Conservation (phyloP, 1,284 basidiomycete species). For the Trichosporon asahii region DNA sequence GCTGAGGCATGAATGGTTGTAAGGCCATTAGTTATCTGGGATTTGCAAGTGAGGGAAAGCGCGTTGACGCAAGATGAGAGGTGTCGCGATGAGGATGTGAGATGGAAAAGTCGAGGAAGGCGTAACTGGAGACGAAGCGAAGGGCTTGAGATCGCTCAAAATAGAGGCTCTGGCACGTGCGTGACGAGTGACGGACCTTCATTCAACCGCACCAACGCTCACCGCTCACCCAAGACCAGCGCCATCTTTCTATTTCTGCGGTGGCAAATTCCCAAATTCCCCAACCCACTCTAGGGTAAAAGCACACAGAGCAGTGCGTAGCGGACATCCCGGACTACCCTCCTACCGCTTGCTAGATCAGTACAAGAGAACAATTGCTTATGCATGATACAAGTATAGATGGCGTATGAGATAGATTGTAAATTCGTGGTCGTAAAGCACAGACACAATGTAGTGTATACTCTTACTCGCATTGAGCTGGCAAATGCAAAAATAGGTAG, state of each 20-base stretch:
- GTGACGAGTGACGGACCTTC: background rate
- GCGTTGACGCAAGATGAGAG: background rate
- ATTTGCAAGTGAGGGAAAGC: background rate
- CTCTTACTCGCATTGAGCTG: background rate
- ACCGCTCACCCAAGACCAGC: background rate
- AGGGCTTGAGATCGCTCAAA: background rate
- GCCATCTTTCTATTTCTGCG: background rate
- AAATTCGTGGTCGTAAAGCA: background rate
- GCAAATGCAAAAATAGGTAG: background rate
- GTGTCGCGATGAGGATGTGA: background rate
- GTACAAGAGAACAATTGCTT: background rate
- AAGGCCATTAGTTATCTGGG: background rate
- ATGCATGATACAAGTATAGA: constrained; percentile 7
- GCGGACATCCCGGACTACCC: background rate
- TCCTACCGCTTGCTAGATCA: background rate
- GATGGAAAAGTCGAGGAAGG: constrained; percentile 2
- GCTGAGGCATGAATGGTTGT: background rate
- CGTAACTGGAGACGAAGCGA: background rate
- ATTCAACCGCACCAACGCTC: background rate
- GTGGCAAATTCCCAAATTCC: background rate
- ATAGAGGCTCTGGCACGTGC: constrained; percentile 7
- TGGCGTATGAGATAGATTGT: background rate
- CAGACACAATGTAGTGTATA: constrained; percentile 2
- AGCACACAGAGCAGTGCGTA: background rate
- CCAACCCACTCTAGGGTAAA: background rate